A percentile compares a stretch with the other conserved stretches of the same genome.
These are phyloP conservation scores for Yamadazyma blattariae DNA, from an alignment of 1,139 yeast species.

Conservation along the genomic window DNA sequence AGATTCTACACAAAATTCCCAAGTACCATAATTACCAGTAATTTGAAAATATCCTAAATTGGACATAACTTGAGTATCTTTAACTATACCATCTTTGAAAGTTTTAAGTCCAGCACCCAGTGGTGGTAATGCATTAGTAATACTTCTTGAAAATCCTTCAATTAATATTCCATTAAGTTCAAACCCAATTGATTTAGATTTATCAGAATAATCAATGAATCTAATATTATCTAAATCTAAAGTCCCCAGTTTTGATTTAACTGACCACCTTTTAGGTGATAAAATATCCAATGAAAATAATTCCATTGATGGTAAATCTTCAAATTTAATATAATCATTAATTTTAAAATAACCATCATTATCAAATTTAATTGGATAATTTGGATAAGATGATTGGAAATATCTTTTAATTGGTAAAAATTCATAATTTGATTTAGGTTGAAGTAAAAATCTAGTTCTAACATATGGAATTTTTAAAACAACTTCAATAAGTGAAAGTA, in stretches of 20 bases:
- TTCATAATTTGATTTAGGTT: constrained; percentile 47
- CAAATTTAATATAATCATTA: constrained; percentile 6
- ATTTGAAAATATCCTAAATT: constrained; percentile 76
- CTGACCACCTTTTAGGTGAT: constrained; percentile 66
- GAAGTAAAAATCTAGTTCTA: constrained; percentile 52
- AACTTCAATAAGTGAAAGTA: constrained; percentile 49
- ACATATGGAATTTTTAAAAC: constrained; percentile 43
- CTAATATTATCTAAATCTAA: constrained; percentile 64
- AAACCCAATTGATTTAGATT: constrained; percentile 16
- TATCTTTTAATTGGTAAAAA: constrained; percentile 55
- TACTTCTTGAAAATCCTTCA: constrained; percentile 69
- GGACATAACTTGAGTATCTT: constrained; percentile 68
- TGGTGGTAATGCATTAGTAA: constrained; percentile 35
- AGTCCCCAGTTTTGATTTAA: constrained; percentile 27
- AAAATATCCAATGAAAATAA: constrained; percentile 59
- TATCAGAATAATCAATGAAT: constrained; percentile 26
- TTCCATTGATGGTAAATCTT: constrained; percentile 45
- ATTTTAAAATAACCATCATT: constrained; percentile 26
- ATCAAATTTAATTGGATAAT: constrained; percentile 37
- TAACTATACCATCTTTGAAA: constrained; percentile 6
- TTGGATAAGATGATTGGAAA: constrained; percentile 48
- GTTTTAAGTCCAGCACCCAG: constrained; percentile 52
- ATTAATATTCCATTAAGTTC: constrained; percentile 50
- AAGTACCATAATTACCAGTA: constrained; percentile 65
- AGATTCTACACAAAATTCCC: constrained; percentile 34